These are phyloP conservation scores for Globisporangium spiculum DNA, from an alignment of 352 stramenopile species.

Conservation along the genomic window DNA sequence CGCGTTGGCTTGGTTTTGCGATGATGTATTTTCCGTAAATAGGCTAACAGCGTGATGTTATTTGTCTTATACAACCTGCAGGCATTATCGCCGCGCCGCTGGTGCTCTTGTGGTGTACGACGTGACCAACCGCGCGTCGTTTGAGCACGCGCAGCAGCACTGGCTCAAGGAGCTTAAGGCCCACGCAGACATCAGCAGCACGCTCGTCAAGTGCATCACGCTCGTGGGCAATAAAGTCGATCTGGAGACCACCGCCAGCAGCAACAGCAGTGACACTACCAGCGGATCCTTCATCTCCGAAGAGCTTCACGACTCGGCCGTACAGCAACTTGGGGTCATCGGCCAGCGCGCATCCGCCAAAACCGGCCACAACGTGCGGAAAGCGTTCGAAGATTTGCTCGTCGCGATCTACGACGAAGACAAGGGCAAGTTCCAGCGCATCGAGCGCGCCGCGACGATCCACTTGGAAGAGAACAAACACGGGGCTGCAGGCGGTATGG, in stretches of 20 bases:
- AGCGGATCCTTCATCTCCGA: constrained; percentile 26
- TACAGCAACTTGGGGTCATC: constrained; percentile 39
- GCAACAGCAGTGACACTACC: neutral
- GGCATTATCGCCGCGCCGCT: constrained; percentile 70
- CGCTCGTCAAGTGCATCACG: constrained; percentile 63
- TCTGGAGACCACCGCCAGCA: constrained; percentile 26
- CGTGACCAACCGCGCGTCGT: constrained; percentile 56
- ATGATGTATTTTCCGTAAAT: neutral
- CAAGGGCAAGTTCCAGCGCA: constrained; percentile 39
- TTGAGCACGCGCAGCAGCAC: constrained; percentile 66
- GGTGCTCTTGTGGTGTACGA: constrained; percentile 79
- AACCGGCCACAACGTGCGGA: constrained; percentile 59
- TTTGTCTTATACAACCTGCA: constrained; percentile 12
- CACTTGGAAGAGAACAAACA: constrained; percentile 28
- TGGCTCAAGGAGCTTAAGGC: constrained; percentile 79
- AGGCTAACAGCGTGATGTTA: neutral
- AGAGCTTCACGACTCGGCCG: constrained; percentile 41
- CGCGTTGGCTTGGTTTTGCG: no score
- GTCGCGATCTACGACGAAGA: constrained; percentile 68
- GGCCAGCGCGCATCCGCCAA: constrained; percentile 66
- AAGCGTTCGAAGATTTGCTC: constrained; percentile 70
- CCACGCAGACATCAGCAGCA: constrained; percentile 56
- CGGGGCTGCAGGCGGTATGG: neutral
- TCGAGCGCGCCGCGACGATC: constrained; percentile 35
- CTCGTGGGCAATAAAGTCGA: constrained; percentile 83